Percentiles rank a stretch among this genome's conserved stretches.
Evolutionary conservation across 2,329 filamentous ascomycete genomes (phyloP).

Genomic region (Colletotrichum tropicicola): DNA sequence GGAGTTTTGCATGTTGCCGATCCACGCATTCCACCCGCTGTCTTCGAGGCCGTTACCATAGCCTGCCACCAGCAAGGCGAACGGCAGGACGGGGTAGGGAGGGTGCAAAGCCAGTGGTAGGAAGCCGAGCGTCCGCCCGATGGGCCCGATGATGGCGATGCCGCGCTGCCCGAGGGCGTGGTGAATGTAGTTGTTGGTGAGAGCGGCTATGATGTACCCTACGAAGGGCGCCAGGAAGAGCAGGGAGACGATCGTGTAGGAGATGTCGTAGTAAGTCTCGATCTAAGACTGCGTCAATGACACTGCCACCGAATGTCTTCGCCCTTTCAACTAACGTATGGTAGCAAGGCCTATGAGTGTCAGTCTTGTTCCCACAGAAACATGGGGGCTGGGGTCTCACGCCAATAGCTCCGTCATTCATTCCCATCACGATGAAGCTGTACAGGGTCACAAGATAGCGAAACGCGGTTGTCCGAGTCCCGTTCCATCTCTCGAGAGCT

Average conservation of each 20-base stretch:
- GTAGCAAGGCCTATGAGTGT: neutral
- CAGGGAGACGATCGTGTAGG: conserved; percentile 71
- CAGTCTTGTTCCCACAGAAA: neutral
- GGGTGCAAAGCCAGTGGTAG: conserved; percentile 73
- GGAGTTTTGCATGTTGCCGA: conserved; percentile 75
- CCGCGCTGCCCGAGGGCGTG: conserved; percentile 74
- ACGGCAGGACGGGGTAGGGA: conserved; percentile 72
- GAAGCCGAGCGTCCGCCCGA: conserved; percentile 72
- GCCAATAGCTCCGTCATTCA: conserved; percentile 74
- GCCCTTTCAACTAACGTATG: neutral
- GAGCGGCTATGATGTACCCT: conserved; percentile 70
- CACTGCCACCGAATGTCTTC: neutral
- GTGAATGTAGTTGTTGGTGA: conserved; percentile 73
- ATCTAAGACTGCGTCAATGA: conserved; percentile 42
- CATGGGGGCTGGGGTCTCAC: conserved; percentile 42
- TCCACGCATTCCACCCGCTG: conserved; percentile 66
- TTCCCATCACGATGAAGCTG: conserved; percentile 71
- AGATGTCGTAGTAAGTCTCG: conserved; percentile 68
- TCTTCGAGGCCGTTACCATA: conserved; percentile 77
- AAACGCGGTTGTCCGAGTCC: conserved; percentile 64
- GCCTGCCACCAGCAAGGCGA: conserved; percentile 72
- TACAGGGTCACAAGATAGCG: conserved; percentile 68
- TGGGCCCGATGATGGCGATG: conserved; percentile 71
- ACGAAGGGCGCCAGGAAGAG: conserved; percentile 73
- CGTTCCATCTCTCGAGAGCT: conserved; percentile 68